Base-by-base conservation (phyloP, 768 basidiomycete species). In the Lactifluus echinatus region DNA sequence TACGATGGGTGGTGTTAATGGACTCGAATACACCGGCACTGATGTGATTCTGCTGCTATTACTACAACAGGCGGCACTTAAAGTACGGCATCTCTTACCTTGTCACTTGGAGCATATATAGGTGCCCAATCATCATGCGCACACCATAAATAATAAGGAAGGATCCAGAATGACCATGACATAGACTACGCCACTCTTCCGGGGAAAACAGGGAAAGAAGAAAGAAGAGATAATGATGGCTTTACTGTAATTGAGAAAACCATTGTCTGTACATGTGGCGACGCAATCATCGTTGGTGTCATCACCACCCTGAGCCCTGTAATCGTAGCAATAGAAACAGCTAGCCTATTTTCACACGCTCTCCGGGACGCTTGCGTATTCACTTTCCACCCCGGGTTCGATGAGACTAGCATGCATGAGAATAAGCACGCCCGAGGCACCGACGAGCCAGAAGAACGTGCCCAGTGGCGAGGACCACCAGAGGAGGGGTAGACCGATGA, bases 381-480 rank as follows among this genome's bases (percentile, higher is more conserved):
- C 93, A 73, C 87, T 89, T 73, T 98, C 95, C 53, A 96, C 81
- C 26, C 95, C 95, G 2, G 94, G 95, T 71, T 98, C 95, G 61
- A 97, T 83, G 61, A 97, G 60, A 55, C 79, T 80, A 2, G 95
- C 95, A 67, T 98, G 95, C 10, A 76, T 83, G 60, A 95, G 75
- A 66, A 98, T 89, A 60, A 95, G 74, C 59, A 94, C 77, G 19
- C 81, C 78, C 1, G 90, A 93, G 1, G 89, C 87, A 19, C 93
- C 93, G 58, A 95, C 84, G 64, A 97, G 78, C 91, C 92, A 95
- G 80, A 98, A 96, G 73, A 97, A 82, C 24, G 89, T 88, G 74
- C 76, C 71, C 65, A 91, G 74, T 5, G 89, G 88, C 28, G 84
- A 84, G 6, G 87, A 73, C 67, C 80, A 72, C 82, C 84, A 91